Percentiles rank a stretch among this genome's conserved stretches.
These are phyloP conservation scores for Marasmius oreades DNA, from an alignment of 1,284 basidiomycete genomes.

Conservation along the genomic window DNA sequence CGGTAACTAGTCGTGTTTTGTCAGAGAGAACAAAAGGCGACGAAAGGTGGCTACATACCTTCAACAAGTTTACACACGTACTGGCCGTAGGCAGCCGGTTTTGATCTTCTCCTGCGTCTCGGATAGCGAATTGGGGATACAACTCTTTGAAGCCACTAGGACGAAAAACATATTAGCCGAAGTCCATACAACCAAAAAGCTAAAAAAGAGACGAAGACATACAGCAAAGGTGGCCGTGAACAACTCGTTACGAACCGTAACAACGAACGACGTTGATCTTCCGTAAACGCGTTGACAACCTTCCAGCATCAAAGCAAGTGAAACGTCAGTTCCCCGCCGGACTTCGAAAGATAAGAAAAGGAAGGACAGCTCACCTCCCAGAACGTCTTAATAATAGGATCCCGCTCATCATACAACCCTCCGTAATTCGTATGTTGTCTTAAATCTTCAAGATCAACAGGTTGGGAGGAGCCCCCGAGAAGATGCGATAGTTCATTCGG, in stretches of 20 bases:
- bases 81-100: conserved; percentile 76
- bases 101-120: conserved; percentile 72
- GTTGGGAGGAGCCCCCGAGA: conserved; percentile 79
- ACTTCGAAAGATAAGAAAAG: conserved; percentile 7
- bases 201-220: no score
- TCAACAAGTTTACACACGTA: conserved; percentile 86
- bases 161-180: no score
- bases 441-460: conserved; percentile 82
- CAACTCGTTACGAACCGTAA: conserved; percentile 91
- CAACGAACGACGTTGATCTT: conserved; percentile 68
- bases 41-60: conserved; percentile 42
- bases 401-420: conserved; percentile 68
- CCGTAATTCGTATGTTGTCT: conserved; percentile 74
- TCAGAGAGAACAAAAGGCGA: background rate
- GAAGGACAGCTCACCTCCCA: conserved; percentile 53
- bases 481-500: conserved; percentile 88
- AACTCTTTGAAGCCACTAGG: conserved; percentile 78
- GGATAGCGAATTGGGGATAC: conserved; percentile 81
- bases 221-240: conserved; percentile 80
- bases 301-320: conserved; percentile 31
- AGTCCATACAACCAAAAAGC: no score
- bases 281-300: conserved; percentile 72
- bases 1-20: conserved; percentile 53
- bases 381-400: conserved; percentile 70
- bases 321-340: no score